phyloP scores from a whole-genome alignment of 1,284 basidiomycete genomes.

The Leccinum subrobustum region DNA sequence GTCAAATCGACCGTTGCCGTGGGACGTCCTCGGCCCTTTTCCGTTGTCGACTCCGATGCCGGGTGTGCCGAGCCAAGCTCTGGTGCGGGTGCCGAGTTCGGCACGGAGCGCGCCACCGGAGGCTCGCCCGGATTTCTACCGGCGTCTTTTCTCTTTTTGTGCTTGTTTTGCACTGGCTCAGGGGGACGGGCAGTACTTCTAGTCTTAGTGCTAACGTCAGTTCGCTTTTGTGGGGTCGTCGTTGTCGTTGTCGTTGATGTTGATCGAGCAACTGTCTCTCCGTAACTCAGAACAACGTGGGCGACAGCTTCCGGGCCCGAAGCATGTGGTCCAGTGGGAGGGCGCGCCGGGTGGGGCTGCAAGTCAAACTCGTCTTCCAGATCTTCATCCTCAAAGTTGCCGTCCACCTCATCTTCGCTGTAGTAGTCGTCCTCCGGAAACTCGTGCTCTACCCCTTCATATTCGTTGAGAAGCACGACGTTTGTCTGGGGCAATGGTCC shows the following conservation, averaged over 20 bases:
- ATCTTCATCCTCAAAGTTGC: conserved; percentile 45
- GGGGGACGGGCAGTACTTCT: conserved; percentile 18
- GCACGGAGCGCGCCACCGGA: conserved; percentile 29
- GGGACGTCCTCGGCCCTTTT: conserved; percentile 38
- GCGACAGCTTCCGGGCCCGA: conserved; percentile 31
- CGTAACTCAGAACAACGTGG: conserved; percentile 43
- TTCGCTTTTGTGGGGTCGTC: conserved; percentile 6
- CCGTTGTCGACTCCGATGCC: conserved; percentile 36
- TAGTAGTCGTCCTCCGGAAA: conserved; percentile 46
- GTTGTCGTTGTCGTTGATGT: conserved; percentile 3
- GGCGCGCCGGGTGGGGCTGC: conserved; percentile 23
- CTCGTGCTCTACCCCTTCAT: conserved; percentile 46
- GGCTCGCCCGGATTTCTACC: conserved; percentile 20
- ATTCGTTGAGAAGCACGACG: conserved; percentile 44
- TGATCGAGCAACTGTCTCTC: conserved; percentile 30
- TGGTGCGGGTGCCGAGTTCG: conserved; percentile 28
- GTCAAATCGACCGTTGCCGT: conserved; percentile 39
- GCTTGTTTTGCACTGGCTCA: conserved; percentile 35
- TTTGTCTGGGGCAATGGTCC: conserved; percentile 38
- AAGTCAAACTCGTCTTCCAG: conserved; percentile 35
- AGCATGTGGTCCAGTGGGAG: conserved; percentile 15
- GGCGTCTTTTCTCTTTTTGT: conserved; percentile 33
- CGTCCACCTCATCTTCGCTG: conserved; percentile 47
- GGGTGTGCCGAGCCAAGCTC: conserved; percentile 26
- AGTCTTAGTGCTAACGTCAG: conserved; percentile 30